A percentile compares a stretch with the other conserved stretches of the same genome.
These are phyloP conservation scores for Puccinia triticina DNA, from an alignment of 1,284 basidiomycete species.

Conservation along the genomic window DNA sequence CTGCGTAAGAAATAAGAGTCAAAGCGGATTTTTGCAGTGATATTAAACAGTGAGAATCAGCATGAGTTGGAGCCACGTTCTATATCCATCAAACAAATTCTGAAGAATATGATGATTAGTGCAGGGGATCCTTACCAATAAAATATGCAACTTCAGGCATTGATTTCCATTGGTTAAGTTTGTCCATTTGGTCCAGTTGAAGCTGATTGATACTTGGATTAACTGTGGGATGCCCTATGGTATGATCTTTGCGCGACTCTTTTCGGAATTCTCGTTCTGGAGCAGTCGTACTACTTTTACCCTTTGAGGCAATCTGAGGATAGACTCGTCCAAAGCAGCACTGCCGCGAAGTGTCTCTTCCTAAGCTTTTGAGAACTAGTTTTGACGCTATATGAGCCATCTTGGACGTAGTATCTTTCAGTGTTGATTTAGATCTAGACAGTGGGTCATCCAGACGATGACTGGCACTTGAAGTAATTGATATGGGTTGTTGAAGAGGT, in stretches of 20 bases:
- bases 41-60: neutral
- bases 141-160: neutral
- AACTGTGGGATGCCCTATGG: neutral
- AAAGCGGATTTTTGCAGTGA: neutral
- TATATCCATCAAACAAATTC: neutral
- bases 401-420: neutral
- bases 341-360: neutral
- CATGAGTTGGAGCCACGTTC: neutral
- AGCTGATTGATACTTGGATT: neutral
- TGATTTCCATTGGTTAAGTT: constrained; percentile 2
- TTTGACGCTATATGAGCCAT: neutral
- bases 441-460: neutral
- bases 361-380: neutral
- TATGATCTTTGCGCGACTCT: neutral
- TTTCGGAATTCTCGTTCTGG: neutral
- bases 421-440: neutral
- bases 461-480: neutral
- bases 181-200: neutral
- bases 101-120: neutral
- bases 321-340: neutral
- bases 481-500: neutral
- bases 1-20: neutral
- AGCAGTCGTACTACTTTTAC: too few relatives aligned
- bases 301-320: neutral
- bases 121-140: neutral